Evolutionary conservation across 306 rosid species (phyloP).

Genomic region (Pyrus pyrifolia): DNA sequence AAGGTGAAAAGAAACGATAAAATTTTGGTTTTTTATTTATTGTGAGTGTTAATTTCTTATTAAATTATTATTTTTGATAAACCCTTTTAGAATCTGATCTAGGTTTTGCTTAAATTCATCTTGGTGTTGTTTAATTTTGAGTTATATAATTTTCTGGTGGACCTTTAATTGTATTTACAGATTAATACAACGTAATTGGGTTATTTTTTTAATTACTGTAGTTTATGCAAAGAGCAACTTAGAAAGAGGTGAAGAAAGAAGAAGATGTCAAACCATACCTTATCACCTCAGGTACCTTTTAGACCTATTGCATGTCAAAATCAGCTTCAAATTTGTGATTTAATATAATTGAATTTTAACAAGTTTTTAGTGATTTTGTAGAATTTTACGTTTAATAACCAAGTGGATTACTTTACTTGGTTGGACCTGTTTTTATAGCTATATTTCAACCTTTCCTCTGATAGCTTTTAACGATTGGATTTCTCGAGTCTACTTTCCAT

Average conservation of each 20-base stretch:
- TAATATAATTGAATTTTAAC: too few species aligned
- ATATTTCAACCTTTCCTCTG: too few species aligned
- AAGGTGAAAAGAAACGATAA: constrained; percentile 40
- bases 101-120: background rate
- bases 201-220: background rate
- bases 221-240: constrained; percentile 90
- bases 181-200: background rate
- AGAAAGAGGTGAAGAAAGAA: constrained; percentile 64
- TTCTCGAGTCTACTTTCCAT: too few species aligned
- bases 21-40: background rate
- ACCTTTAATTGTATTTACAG: background rate
- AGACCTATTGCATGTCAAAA: too few species aligned
- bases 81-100: constrained; percentile 1
- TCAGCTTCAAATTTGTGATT: too few species aligned
- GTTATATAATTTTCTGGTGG: background rate
- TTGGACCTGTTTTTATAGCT: too few species aligned
- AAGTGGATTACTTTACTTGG: too few species aligned
- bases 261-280: constrained; percentile 39
- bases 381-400: too few species aligned
- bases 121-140: constrained; percentile 6
- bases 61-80: background rate
- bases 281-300: too few species aligned
- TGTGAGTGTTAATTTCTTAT: background rate
- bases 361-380: too few species aligned
- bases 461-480: too few species aligned